Evolutionary conservation across 129 eudicot genomes (phyloP).

Genomic region (Tagetes patula): DNA sequence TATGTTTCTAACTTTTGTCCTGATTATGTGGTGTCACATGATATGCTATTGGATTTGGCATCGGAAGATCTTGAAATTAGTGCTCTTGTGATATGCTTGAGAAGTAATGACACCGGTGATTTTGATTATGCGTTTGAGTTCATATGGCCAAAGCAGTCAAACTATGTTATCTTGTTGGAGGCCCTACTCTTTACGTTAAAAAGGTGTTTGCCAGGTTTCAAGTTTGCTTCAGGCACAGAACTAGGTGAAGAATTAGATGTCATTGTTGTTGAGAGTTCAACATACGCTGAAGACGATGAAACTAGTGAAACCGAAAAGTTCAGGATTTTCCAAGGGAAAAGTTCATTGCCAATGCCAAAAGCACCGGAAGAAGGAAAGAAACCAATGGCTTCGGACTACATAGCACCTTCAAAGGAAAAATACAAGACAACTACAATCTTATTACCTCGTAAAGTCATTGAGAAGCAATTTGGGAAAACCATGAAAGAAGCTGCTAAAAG

Average conservation of each 20-base stretch:
- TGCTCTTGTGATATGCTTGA: slow-evolving; percentile 11
- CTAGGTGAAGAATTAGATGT: too few relatives aligned
- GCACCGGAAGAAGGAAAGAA: background rate
- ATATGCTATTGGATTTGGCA: background rate
- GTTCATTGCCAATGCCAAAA: background rate
- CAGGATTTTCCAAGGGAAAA: slow-evolving; percentile 11
- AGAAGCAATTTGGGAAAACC: slow-evolving; percentile 3
- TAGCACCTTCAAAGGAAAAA: background rate
- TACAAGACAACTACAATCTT: background rate
- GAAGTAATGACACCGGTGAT: slow-evolving; percentile 10
- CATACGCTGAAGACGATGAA: background rate
- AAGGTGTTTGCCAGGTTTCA: too few relatives aligned
- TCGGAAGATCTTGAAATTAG: too few relatives aligned
- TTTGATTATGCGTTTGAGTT: slow-evolving; percentile 18
- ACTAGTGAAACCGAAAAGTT: background rate
- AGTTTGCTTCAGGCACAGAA: too few relatives aligned
- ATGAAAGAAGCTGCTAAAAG: slow-evolving; percentile 1
- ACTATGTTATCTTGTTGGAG: background rate
- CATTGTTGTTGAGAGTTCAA: background rate
- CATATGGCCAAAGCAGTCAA: background rate
- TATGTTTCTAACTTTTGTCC: background rate
- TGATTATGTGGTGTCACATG: too few relatives aligned
- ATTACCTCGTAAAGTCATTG: background rate
- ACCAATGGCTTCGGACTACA: slow-evolving; percentile 4
- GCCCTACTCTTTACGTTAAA: slow-evolving; percentile 3